Percentiles rank a stretch among this genome's conserved stretches.
phyloP scores from a whole-genome alignment of 805 yeast genomes.

The Zygosaccharomyces bailii region DNA sequence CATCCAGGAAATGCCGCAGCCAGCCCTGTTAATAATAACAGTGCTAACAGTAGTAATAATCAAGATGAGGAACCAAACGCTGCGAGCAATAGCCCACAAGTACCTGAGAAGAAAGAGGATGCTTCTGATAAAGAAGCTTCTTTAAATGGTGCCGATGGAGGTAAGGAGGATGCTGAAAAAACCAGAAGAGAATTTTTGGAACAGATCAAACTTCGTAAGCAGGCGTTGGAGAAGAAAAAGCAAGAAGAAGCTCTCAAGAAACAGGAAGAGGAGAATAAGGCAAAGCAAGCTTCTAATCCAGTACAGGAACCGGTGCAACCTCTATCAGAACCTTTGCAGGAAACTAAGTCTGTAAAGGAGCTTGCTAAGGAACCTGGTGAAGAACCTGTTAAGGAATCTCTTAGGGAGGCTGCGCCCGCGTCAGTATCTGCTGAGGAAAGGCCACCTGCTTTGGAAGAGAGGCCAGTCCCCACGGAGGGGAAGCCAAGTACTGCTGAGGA shows the following conservation, averaged over 20 bases:
- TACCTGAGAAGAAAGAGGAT: slow-evolving; percentile 10
- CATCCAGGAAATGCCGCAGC: slow-evolving; percentile 11
- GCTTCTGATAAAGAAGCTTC: slow-evolving; percentile 3
- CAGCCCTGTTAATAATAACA: too few species aligned
- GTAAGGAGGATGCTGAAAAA: slow-evolving; percentile 25
- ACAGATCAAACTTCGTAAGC: slow-evolving; percentile 31
- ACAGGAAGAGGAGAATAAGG: slow-evolving; percentile 6
- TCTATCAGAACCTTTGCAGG: background rate
- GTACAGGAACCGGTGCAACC: background rate
- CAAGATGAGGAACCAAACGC: slow-evolving; percentile 6
- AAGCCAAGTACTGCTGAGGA: background rate
- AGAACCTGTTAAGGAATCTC: background rate
- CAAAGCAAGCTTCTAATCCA: slow-evolving; percentile 3
- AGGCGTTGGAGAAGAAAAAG: slow-evolving; percentile 30
- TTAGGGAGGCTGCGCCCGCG: background rate
- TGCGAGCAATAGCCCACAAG: slow-evolving; percentile 2
- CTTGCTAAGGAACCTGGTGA: too few species aligned
- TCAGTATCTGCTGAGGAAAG: background rate
- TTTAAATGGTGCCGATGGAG: background rate
- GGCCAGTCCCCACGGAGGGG: background rate
- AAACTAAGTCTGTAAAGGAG: background rate
- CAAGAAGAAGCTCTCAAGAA: slow-evolving; percentile 13
- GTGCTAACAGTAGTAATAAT: slow-evolving; percentile 4
- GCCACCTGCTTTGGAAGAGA: background rate
- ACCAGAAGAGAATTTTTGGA: slow-evolving; percentile 30